These are phyloP conservation scores for Leccinum subatratum DNA, from an alignment of 1,284 basidiomycete species.

Conservation along the genomic window DNA sequence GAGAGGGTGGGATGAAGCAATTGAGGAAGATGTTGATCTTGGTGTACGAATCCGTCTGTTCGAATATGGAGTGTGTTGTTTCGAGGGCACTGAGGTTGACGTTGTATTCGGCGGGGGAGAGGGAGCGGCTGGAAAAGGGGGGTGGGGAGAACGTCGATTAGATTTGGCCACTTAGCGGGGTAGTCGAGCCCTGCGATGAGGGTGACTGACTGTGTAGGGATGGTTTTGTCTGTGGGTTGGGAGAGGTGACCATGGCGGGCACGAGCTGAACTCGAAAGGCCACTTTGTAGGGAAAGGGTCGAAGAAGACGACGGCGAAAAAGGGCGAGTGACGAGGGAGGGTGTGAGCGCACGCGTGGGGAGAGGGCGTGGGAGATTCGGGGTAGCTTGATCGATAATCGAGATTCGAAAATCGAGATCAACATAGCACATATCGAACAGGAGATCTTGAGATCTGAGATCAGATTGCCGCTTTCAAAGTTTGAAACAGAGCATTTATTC, in stretches of 20 bases:
- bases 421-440: too few species aligned
- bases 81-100: constrained; percentile 88
- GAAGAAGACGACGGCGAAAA: too few species aligned
- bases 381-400: too few species aligned
- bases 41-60: constrained; percentile 77
- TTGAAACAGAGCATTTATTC: too few species aligned
- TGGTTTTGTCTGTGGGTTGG: constrained; percentile 56
- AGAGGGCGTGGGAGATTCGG: too few species aligned
- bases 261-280: constrained; percentile 68
- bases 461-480: too few species aligned
- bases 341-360: too few species aligned
- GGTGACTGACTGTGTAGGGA: constrained; percentile 79
- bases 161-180: constrained; percentile 76
- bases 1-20: constrained; percentile 81
- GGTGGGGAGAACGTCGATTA: constrained; percentile 63
- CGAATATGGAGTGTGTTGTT: constrained; percentile 95
- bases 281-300: constrained; percentile 45
- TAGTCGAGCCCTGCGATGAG: constrained; percentile 87
- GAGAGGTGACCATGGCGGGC: constrained; percentile 80
- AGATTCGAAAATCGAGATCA: too few species aligned
- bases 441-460: too few species aligned
- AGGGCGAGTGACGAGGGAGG: too few species aligned
- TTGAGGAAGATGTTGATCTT: constrained; percentile 91
- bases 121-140: constrained; percentile 50
- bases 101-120: constrained; percentile 75